A percentile compares a stretch with the other conserved stretches of the same genome.
Evolutionary conservation across 148 eudicot species (phyloP).

Genomic region (Rhododendron griersonianum): DNA sequence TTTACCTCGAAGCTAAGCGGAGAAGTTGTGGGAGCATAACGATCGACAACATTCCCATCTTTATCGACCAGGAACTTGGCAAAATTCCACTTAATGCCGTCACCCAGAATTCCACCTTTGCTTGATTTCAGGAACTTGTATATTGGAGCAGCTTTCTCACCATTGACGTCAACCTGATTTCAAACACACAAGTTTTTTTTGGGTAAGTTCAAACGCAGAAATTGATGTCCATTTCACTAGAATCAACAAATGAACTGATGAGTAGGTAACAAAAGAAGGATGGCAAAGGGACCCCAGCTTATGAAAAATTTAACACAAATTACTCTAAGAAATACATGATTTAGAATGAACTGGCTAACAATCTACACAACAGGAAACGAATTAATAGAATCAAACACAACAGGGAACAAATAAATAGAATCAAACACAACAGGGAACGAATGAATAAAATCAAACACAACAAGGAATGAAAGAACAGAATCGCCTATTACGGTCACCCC

Average conservation of each 20-base stretch:
- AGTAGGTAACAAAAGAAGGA: neutral
- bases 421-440: neutral
- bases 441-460: neutral
- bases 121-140: slow-evolving; percentile 71
- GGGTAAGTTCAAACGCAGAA: neutral
- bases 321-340: neutral
- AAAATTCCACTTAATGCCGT: slow-evolving; percentile 82
- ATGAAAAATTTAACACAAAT: neutral
- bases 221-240: neutral
- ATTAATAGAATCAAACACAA: neutral
- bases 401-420: neutral
- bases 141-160: slow-evolving; percentile 53
- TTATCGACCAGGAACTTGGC: slow-evolving; percentile 70
- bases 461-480: neutral
- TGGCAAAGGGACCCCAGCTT: neutral
- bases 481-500: neutral
- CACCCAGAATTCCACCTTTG: slow-evolving; percentile 76
- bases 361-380: neutral
- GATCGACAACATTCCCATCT: slow-evolving; percentile 70
- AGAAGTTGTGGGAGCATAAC: slow-evolving; percentile 87
- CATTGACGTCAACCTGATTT: slow-evolving; percentile 76
- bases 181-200: neutral
- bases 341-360: neutral
- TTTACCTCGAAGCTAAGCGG: slow-evolving; percentile 88
- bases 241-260: neutral